A percentile compares a stretch with the other conserved stretches of the same genome.
phyloP scores from a whole-genome alignment of 352 stramenopile species.

The Pythium rishiriense region DNA sequence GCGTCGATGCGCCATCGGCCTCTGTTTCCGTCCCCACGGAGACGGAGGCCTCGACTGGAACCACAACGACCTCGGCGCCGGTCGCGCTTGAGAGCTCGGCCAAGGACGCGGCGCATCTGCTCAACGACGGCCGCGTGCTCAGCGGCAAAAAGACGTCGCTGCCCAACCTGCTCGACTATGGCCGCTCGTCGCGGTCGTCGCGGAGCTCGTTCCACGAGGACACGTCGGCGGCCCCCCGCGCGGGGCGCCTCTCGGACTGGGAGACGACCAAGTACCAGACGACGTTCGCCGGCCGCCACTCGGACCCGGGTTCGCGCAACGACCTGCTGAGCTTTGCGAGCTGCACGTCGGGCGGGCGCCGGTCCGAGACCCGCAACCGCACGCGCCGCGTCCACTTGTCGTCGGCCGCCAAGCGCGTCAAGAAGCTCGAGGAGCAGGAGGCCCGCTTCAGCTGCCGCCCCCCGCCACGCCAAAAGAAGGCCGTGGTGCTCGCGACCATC shows the following conservation, averaged over 20 bases:
- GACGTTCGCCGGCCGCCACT: conserved; percentile 48
- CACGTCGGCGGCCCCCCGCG: background rate
- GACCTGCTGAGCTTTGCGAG: conserved; percentile 73
- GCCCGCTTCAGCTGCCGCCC: conserved; percentile 54
- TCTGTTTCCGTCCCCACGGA: background rate
- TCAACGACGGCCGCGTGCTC: conserved; percentile 39
- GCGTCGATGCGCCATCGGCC: background rate
- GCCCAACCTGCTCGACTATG: conserved; percentile 59
- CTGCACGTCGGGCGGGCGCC: conserved; percentile 32
- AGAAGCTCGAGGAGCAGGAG: conserved; percentile 81
- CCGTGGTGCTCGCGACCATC: conserved; percentile 36
- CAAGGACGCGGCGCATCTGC: conserved; percentile 13
- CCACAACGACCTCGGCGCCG: no score
- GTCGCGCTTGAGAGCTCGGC: background rate
- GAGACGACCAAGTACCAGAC: conserved; percentile 53
- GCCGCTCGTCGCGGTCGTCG: conserved; percentile 32
- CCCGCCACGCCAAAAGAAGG: conserved; percentile 34
- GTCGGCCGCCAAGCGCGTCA: conserved; percentile 79
- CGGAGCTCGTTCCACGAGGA: conserved; percentile 64
- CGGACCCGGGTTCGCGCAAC: conserved; percentile 66
- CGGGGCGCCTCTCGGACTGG: conserved; percentile 45
- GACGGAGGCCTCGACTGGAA: background rate
- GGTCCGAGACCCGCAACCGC: conserved; percentile 51
- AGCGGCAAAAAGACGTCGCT: conserved; percentile 43
- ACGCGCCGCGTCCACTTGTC: conserved; percentile 70